Percentiles rank a stretch among this genome's conserved stretches.
Evolutionary conservation across 2,329 filamentous ascomycete species (phyloP).

Genomic region (Chrysosporium keratinophilum): DNA sequence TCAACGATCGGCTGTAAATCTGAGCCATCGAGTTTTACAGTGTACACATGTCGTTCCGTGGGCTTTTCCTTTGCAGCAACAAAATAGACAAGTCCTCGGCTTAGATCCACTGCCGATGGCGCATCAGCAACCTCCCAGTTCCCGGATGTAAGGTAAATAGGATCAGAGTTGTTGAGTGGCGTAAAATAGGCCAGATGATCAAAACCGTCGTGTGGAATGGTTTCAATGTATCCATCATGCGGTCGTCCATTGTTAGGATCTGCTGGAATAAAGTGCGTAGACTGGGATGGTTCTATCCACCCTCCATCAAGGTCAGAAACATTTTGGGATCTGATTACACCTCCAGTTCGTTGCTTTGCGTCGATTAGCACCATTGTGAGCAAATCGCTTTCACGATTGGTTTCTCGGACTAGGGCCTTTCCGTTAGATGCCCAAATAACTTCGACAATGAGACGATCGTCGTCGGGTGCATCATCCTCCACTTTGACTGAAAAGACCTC

Average conservation of each 20-base stretch:
- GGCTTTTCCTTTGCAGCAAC: conserved; percentile 75
- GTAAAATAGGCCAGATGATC: conserved; percentile 92
- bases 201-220: conserved; percentile 71
- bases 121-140: conserved; percentile 85
- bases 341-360: conserved; percentile 59
- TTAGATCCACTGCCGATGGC: conserved; percentile 72
- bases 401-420: conserved; percentile 79
- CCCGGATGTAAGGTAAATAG: conserved; percentile 75
- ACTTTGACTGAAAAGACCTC: conserved; percentile 74
- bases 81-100: conserved; percentile 84
- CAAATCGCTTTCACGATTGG: conserved; percentile 87
- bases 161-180: conserved; percentile 71
- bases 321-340: conserved; percentile 68
- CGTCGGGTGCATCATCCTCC: conserved; percentile 63
- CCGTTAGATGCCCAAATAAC: conserved; percentile 75
- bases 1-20: conserved; percentile 65
- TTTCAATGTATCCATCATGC: conserved; percentile 87
- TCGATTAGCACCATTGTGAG: conserved; percentile 81
- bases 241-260: conserved; percentile 64
- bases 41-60: conserved; percentile 85
- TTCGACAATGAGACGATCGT: conserved; percentile 83
- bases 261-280: conserved; percentile 75
- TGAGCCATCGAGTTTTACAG: conserved; percentile 71
- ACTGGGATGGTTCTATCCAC: conserved; percentile 90
- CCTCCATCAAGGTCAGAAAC: conserved; percentile 81